phyloP scores from a whole-genome alignment of 345 rosid species.

The Noccaea bulbosa region DNA sequence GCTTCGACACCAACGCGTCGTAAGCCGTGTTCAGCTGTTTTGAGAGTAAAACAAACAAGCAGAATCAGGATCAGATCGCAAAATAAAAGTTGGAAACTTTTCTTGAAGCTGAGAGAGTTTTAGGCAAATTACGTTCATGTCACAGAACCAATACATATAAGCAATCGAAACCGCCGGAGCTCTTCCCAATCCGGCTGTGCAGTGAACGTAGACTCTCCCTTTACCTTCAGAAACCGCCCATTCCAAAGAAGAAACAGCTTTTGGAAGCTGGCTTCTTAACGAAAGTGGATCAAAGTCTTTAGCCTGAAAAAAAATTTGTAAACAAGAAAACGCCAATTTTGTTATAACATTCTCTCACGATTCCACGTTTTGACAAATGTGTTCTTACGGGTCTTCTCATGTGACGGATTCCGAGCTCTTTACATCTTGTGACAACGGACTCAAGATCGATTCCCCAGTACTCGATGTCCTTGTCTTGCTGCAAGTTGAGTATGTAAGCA shows the following conservation, averaged over 20 bases:
- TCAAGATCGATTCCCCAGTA: conserved; percentile 77
- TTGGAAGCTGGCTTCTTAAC: conserved; percentile 72
- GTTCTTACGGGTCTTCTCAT: conserved; percentile 90
- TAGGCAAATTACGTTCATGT: conserved; percentile 61
- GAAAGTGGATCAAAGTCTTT: conserved; percentile 88
- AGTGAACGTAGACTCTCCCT: conserved; percentile 81
- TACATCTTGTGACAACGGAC: conserved; percentile 58
- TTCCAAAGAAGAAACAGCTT: conserved; percentile 83
- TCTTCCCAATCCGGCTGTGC: conserved; percentile 95
- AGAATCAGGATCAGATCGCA: conserved; percentile 18
- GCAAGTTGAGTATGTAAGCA: conserved; percentile 88
- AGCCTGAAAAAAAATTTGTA: conserved; percentile 49
- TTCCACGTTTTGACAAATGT: background rate
- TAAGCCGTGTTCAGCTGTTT: conserved; percentile 74
- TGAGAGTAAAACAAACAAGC: background rate
- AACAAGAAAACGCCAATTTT: background rate
- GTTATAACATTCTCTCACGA: background rate
- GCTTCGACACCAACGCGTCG: conserved; percentile 62
- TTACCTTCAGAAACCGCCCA: conserved; percentile 85
- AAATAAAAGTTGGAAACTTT: background rate
- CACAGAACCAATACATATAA: conserved; percentile 85
- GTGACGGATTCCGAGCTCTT: conserved; percentile 66
- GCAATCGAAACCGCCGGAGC: conserved; percentile 92
- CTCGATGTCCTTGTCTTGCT: conserved; percentile 85
- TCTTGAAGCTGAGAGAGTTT: conserved; percentile 5